phyloP scores from a whole-genome alignment of 257 asterid genomes.

The Vinca minor region DNA sequence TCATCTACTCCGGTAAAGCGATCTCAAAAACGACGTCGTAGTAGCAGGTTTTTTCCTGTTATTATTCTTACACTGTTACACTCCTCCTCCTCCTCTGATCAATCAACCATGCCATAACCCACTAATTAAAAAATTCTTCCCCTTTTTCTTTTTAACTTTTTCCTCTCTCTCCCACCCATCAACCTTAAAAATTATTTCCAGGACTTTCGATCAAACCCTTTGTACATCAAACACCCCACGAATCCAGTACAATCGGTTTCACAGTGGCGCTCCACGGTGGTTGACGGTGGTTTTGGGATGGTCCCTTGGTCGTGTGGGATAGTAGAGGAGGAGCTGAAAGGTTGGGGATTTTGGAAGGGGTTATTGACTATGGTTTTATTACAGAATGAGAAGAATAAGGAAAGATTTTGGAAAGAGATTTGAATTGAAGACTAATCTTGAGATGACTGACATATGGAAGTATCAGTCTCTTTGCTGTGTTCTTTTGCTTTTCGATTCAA shows the following conservation, averaged over 20 bases:
- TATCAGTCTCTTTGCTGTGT: not conserved
- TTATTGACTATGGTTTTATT: not conserved
- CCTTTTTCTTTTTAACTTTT: not conserved
- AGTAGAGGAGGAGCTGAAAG: not conserved
- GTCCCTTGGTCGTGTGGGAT: not conserved
- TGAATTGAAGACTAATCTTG: not conserved
- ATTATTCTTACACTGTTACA: not conserved
- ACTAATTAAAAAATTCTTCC: constrained; percentile 19
- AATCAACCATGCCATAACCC: constrained; percentile 30
- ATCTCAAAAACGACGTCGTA: constrained; percentile 13
- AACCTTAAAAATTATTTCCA: not conserved
- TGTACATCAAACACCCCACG: too few relatives aligned
- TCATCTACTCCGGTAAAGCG: constrained; percentile 31
- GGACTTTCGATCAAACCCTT: constrained; percentile 13
- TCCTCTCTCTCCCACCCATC: too few relatives aligned
- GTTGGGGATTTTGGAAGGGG: not conserved
- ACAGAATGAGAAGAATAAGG: too few relatives aligned
- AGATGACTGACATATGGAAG: not conserved
- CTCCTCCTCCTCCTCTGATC: constrained; percentile 21
- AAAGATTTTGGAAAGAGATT: not conserved
- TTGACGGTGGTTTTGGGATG: not conserved
- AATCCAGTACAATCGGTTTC: not conserved
- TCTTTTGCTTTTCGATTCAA: too few relatives aligned
- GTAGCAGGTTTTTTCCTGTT: not conserved
- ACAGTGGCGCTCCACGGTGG: not conserved